Evolutionary conservation across 2,329 filamentous ascomycete species (phyloP).

Genomic region (Ascochyta rabiei): DNA sequence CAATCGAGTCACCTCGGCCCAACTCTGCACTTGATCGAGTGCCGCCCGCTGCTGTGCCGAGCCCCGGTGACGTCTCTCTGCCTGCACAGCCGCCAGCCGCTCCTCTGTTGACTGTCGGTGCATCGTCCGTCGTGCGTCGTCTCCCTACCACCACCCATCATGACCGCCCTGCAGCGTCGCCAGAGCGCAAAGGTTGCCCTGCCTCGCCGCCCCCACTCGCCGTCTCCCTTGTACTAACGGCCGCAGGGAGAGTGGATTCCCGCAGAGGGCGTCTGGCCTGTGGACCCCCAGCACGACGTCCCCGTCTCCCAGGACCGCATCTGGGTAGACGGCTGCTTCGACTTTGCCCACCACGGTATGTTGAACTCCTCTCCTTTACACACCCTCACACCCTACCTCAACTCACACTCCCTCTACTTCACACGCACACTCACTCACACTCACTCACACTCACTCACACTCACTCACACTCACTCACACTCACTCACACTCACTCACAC

Average conservation of each 20-base stretch:
- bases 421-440: slow-evolving; percentile 1
- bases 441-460: no score
- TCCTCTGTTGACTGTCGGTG: no score
- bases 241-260: slow-evolving; percentile 54
- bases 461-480: no score
- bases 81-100: no score
- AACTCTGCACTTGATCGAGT: no score
- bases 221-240: neutral
- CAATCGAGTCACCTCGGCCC: no score
- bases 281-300: slow-evolving; percentile 66
- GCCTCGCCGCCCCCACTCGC: neutral
- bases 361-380: no score
- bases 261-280: slow-evolving; percentile 64
- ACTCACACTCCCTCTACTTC: no score
- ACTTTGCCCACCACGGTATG: slow-evolving; percentile 95
- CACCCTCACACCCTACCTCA: no score
- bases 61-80: neutral
- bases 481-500: no score
- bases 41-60: neutral
- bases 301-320: slow-evolving; percentile 72
- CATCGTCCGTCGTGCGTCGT: no score
- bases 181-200: slow-evolving; percentile 44
- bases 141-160: slow-evolving; percentile 1
- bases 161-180: slow-evolving; percentile 39
- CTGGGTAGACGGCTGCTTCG: slow-evolving; percentile 99